A percentile compares a stretch with the other conserved stretches of the same genome.
These are phyloP conservation scores for Staphylotrichum longicolle DNA, from an alignment of 495 filamentous ascomycete species.

Conservation along the genomic window DNA sequence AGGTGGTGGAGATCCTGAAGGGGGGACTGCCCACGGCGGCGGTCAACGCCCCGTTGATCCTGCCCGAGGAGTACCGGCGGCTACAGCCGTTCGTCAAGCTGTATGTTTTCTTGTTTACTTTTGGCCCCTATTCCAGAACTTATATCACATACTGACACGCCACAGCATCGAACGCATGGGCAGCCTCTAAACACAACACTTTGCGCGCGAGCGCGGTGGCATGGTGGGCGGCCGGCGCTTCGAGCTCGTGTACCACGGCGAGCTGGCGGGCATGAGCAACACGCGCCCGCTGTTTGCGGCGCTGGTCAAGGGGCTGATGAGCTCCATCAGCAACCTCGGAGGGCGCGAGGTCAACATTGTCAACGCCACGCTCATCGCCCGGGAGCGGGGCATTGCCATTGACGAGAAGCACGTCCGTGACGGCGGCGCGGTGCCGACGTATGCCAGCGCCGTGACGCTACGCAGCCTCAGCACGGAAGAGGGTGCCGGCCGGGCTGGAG, in stretches of 20 bases:
- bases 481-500: constrained; percentile 26
- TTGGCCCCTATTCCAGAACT: not conserved
- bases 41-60: constrained; percentile 70
- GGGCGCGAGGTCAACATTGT: constrained; percentile 70
- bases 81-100: constrained; percentile 67
- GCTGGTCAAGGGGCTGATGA: constrained; percentile 64
- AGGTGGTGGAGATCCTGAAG: constrained; percentile 64
- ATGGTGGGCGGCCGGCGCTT: constrained; percentile 55
- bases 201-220: constrained; percentile 37
- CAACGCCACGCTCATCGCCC: constrained; percentile 65
- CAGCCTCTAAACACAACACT: constrained; percentile 68
- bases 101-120: constrained; percentile 14
- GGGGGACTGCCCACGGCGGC: constrained; percentile 66
- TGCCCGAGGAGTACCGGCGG: constrained; percentile 67
- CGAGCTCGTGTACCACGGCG: constrained; percentile 67
- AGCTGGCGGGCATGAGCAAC: constrained; percentile 59
- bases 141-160: not conserved
- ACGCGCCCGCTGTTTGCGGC: constrained; percentile 69
- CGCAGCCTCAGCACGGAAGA: constrained; percentile 27
- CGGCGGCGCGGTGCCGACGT: constrained; percentile 49
- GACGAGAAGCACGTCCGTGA: constrained; percentile 61
- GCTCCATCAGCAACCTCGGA: constrained; percentile 55
- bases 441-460: constrained; percentile 62
- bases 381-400: constrained; percentile 65
- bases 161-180: constrained; percentile 63